A percentile compares a stretch with the other conserved stretches of the same genome.
Conservation (phyloP, 208 protist genomes). For the Histomonas meleagridis region DNA sequence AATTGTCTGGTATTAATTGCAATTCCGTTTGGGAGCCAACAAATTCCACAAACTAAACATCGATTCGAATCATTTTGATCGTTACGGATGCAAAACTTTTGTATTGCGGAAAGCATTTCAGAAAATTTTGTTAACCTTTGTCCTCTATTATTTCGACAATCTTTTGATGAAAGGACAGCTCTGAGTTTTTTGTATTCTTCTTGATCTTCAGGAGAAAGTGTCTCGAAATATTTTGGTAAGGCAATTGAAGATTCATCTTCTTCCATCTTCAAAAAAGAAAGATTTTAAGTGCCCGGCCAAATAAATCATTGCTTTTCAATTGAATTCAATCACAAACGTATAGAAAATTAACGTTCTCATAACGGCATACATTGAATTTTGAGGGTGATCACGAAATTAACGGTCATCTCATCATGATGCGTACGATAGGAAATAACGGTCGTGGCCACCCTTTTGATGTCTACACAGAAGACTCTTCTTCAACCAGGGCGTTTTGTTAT, state of each 20-base stretch:
- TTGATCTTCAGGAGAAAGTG: background rate
- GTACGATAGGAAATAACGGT: too few relatives aligned
- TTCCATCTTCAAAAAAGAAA: too few relatives aligned
- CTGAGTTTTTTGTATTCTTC: background rate
- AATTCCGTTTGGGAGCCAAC: background rate
- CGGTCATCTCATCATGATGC: too few relatives aligned
- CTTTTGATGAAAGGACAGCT: background rate
- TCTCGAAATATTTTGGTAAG: background rate
- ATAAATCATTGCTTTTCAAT: too few relatives aligned
- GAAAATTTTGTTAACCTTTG: background rate
- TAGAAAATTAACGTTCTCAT: too few relatives aligned
- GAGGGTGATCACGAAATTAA: too few relatives aligned
- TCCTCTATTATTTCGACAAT: background rate
- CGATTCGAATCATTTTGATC: background rate
- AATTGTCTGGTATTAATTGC: slow-evolving; percentile 12
- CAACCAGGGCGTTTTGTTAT: slow-evolving; percentile 6
- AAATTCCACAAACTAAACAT: background rate
- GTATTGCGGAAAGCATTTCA: background rate
- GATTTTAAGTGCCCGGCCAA: too few relatives aligned
- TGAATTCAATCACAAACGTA: too few relatives aligned
- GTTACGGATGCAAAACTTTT: background rate
- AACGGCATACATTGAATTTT: too few relatives aligned
- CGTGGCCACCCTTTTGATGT: too few relatives aligned
- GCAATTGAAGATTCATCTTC: too few relatives aligned
- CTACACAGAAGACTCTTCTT: background rate